A percentile compares a stretch with the other conserved stretches of the same genome.
These are phyloP conservation scores for Lipomyces yamadae DNA, from an alignment of 805 yeast species.

Conservation along the genomic window DNA sequence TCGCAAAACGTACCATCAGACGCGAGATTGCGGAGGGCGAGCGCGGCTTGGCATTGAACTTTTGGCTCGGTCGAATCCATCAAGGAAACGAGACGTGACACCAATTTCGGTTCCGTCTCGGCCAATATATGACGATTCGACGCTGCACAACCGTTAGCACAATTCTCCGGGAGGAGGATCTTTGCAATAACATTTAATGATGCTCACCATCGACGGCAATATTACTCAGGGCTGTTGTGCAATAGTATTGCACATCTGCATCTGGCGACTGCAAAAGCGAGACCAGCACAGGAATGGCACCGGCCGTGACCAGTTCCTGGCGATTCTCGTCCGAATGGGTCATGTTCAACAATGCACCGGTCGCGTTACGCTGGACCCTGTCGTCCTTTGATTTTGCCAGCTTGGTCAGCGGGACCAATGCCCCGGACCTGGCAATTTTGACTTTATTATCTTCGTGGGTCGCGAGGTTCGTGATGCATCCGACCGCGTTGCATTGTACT, in stretches of 20 bases:
- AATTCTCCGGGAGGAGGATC: background rate
- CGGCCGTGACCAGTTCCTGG: slow-evolving; percentile 94
- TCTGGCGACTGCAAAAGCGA: slow-evolving; percentile 82
- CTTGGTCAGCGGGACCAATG: slow-evolving; percentile 89
- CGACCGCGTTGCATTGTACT: slow-evolving; percentile 99
- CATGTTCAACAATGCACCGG: slow-evolving; percentile 97
- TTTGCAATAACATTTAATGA: background rate
- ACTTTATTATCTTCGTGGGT: slow-evolving; percentile 97
- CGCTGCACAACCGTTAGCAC: slow-evolving; percentile 48
- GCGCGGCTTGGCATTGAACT: slow-evolving; percentile 97
- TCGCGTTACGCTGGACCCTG: slow-evolving; percentile 97
- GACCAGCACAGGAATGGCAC: slow-evolving; percentile 96
- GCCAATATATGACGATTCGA: slow-evolving; percentile 84
- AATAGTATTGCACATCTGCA: slow-evolving; percentile 96
- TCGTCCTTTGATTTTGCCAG: slow-evolving; percentile 95
- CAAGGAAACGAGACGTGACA: slow-evolving; percentile 79
- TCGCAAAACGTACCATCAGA: slow-evolving; percentile 60
- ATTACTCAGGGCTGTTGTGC: slow-evolving; percentile 95
- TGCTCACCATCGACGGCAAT: slow-evolving; percentile 79
- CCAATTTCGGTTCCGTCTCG: slow-evolving; percentile 90
- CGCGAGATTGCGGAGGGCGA: slow-evolving; percentile 93
- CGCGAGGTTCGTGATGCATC: slow-evolving; percentile 96
- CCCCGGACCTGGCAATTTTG: slow-evolving; percentile 95
- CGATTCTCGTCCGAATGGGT: slow-evolving; percentile 97
- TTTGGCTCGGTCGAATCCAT: slow-evolving; percentile 94